These are phyloP conservation scores for Elsinoe arachidis DNA, from an alignment of 2,329 filamentous ascomycete genomes.

Conservation along the genomic window DNA sequence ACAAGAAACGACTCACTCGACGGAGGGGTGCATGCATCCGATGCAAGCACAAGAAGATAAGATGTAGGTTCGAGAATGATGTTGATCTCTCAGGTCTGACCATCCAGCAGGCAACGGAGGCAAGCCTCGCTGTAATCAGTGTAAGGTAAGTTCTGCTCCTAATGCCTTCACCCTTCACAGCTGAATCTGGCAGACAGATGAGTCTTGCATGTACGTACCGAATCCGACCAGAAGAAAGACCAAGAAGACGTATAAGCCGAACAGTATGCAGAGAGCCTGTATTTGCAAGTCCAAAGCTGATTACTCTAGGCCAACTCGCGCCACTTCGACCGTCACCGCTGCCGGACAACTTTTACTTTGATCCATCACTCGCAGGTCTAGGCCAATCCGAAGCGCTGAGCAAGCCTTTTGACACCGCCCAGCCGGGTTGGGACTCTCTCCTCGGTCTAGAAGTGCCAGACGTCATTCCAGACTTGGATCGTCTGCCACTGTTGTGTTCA, in stretches of 20 bases:
- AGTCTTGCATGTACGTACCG: constrained; percentile 4
- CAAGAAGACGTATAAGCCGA: background rate
- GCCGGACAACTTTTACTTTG: constrained; percentile 1
- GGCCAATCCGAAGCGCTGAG: background rate
- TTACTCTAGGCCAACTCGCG: background rate
- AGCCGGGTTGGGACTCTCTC: background rate
- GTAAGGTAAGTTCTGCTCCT: background rate
- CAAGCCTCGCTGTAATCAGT: background rate
- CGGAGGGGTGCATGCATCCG: background rate
- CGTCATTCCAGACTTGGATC: background rate
- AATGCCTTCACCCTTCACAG: background rate
- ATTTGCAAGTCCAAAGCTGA: background rate
- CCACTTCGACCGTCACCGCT: background rate
- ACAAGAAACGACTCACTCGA: constrained; percentile 4
- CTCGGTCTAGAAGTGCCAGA: background rate
- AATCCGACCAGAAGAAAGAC: background rate
- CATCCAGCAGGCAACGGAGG: background rate
- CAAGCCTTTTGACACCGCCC: background rate
- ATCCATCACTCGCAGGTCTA: background rate
- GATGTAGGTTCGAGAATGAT: background rate
- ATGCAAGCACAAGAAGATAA: constrained; percentile 7
- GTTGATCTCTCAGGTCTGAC: background rate
- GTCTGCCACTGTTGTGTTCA: background rate
- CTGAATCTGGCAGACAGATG: background rate
- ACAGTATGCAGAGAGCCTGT: background rate